A percentile compares a stretch with the other conserved stretches of the same genome.
Evolutionary conservation across 768 basidiomycete genomes (phyloP).

Genomic region (Boletus fagicola): DNA sequence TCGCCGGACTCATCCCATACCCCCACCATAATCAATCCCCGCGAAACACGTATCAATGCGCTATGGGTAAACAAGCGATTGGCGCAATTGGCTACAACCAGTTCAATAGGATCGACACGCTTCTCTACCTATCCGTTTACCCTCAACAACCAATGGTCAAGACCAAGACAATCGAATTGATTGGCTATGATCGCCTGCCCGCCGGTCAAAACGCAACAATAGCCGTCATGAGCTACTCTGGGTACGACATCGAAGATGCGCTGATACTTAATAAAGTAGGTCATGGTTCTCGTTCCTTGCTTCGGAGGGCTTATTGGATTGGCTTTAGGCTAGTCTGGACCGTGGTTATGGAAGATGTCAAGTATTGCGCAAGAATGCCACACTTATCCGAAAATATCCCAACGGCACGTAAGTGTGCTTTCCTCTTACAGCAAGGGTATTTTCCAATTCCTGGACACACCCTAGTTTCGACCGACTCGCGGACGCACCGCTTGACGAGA

Average conservation of each 20-base stretch:
- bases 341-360: conserved; percentile 98
- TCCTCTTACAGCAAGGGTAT: conserved; percentile 9
- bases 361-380: conserved; percentile 92
- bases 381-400: conserved; percentile 92
- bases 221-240: conserved; percentile 98
- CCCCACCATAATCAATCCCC: conserved; percentile 99
- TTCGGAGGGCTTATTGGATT: conserved; percentile 2
- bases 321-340: conserved; percentile 81
- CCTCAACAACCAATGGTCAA: conserved; percentile 99
- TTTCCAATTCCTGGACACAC: conserved; percentile 5
- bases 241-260: conserved; percentile 99
- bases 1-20: conserved; percentile 97
- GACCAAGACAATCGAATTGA: conserved; percentile 95
- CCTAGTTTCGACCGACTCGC: conserved; percentile 88
- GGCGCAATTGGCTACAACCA: conserved; percentile 99
- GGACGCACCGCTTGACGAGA: conserved; percentile 85
- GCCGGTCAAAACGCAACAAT: conserved; percentile 98
- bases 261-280: conserved; percentile 89
- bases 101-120: conserved; percentile 94
- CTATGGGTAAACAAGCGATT: conserved; percentile 99
- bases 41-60: conserved; percentile 98
- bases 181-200: conserved; percentile 94
- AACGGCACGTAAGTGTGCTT: conserved; percentile 85
- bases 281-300: conserved; percentile 6
- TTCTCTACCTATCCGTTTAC: conserved; percentile 96